Percentiles rank a stretch among this genome's conserved stretches.
Conservation (phyloP, 106 monocot genomes). For the Dioscorea dumetorum region DNA sequence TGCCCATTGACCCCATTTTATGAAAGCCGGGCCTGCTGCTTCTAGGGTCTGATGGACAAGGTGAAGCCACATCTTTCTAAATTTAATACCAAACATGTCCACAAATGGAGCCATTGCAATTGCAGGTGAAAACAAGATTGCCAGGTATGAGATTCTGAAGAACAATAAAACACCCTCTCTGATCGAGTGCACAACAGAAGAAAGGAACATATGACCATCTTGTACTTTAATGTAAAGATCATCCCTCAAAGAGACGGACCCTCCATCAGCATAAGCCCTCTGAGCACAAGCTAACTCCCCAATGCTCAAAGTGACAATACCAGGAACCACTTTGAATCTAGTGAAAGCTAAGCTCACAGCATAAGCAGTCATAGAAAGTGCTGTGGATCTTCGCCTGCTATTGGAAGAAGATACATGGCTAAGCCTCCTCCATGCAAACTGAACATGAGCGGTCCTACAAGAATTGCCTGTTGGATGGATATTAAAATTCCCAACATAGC, state of each 20-base stretch:
- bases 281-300: slow-evolving; percentile 49
- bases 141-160: slow-evolving; percentile 47
- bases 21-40: slow-evolving; percentile 81
- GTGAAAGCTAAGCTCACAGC: slow-evolving; percentile 49
- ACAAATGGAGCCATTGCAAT: slow-evolving; percentile 62
- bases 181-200: slow-evolving; percentile 30
- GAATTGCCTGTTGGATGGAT: slow-evolving; percentile 2
- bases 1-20: slow-evolving; percentile 99
- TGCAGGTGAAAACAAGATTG: slow-evolving; percentile 56
- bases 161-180: slow-evolving; percentile 54
- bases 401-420: slow-evolving; percentile 10
- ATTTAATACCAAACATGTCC: slow-evolving; percentile 34
- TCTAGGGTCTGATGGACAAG: slow-evolving; percentile 69
- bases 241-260: slow-evolving; percentile 29
- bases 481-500: slow-evolving; percentile 18
- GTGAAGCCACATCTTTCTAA: slow-evolving; percentile 59
- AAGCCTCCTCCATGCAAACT: slow-evolving; percentile 50
- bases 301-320: slow-evolving; percentile 39
- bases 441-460: slow-evolving; percentile 14
- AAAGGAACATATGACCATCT: slow-evolving; percentile 35
- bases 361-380: slow-evolving; percentile 34
- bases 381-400: slow-evolving; percentile 10
- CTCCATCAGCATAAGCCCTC: slow-evolving; percentile 46
- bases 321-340: slow-evolving; percentile 52
- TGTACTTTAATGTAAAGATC: slow-evolving; percentile 34